These are phyloP conservation scores for Musa balbisiana DNA, from an alignment of 202 grass and related monocot species.

Conservation along the genomic window DNA sequence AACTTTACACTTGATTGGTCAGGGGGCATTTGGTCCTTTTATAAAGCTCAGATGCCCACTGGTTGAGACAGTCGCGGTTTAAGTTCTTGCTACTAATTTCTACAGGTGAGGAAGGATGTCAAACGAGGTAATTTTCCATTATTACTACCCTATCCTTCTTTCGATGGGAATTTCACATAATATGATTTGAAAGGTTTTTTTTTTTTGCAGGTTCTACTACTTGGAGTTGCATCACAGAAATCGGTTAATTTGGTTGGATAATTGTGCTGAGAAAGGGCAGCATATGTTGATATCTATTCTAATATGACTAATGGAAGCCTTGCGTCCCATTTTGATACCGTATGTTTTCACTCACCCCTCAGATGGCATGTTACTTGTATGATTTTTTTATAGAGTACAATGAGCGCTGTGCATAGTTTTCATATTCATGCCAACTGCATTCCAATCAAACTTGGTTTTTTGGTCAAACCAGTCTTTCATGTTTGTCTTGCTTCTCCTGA, in stretches of 20 bases:
- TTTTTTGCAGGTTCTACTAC: slow-evolving; percentile 77
- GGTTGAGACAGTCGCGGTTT: slow-evolving; percentile 86
- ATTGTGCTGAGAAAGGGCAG: slow-evolving; percentile 87
- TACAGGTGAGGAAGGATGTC: slow-evolving; percentile 94
- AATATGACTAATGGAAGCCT: slow-evolving; percentile 93
- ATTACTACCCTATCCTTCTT: neutral
- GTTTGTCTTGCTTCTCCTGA: neutral
- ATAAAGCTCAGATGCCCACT: slow-evolving; percentile 81
- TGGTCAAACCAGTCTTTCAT: neutral
- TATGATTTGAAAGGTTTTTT: neutral
- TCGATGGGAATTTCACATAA: neutral
- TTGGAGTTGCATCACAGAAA: slow-evolving; percentile 94
- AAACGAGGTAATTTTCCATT: slow-evolving; percentile 62
- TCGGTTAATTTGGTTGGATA: slow-evolving; percentile 96
- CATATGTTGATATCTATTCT: slow-evolving; percentile 84
- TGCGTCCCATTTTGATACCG: slow-evolving; percentile 91
- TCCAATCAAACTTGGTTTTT: neutral
- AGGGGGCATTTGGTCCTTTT: slow-evolving; percentile 91
- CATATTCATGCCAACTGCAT: neutral
- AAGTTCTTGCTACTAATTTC: slow-evolving; percentile 83
- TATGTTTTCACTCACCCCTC: slow-evolving; percentile 34
- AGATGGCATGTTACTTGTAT: neutral
- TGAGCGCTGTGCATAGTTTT: neutral
- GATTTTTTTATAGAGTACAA: neutral
- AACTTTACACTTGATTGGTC: slow-evolving; percentile 85